Evolutionary conservation across 1,284 basidiomycete species (phyloP).

Genomic region (Fomitopsis schrenkii): DNA sequence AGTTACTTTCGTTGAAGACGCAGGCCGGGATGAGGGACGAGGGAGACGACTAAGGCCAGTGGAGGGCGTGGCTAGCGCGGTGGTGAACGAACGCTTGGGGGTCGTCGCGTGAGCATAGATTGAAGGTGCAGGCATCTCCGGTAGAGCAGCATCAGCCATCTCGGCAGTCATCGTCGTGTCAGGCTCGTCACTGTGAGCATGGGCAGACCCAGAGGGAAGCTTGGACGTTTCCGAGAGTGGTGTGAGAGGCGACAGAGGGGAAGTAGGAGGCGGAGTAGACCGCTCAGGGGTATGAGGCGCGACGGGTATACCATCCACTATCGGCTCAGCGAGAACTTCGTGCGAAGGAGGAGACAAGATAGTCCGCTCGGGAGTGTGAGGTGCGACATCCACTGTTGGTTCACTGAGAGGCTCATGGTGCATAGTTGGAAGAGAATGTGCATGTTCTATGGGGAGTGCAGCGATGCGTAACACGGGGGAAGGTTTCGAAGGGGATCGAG

Average conservation of each 20-base stretch:
- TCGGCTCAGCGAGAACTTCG: too few relatives aligned
- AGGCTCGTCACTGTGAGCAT: not conserved
- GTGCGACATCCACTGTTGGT: not conserved
- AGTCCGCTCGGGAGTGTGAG: not conserved
- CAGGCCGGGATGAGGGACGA: not conserved
- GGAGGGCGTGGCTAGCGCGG: not conserved
- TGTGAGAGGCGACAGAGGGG: constrained; percentile 4
- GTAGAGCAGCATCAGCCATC: too few relatives aligned
- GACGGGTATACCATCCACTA: too few relatives aligned
- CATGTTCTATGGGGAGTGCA: not conserved
- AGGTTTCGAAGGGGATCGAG: constrained; percentile 1
- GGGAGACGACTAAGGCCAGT: constrained; percentile 1
- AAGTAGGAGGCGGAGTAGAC: not conserved
- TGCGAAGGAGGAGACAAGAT: not conserved
- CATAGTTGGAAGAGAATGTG: not conserved
- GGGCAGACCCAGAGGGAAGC: not conserved
- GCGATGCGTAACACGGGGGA: not conserved
- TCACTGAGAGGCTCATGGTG: not conserved
- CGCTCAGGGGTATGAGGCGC: not conserved
- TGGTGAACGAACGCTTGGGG: not conserved
- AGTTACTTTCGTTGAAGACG: not conserved
- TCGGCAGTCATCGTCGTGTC: not conserved
- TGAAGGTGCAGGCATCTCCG: not conserved
- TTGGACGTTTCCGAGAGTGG: not conserved
- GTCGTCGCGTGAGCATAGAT: not conserved